Conservation (phyloP, 1,139 yeast species). For the Tardiomyces depauwii region DNA sequence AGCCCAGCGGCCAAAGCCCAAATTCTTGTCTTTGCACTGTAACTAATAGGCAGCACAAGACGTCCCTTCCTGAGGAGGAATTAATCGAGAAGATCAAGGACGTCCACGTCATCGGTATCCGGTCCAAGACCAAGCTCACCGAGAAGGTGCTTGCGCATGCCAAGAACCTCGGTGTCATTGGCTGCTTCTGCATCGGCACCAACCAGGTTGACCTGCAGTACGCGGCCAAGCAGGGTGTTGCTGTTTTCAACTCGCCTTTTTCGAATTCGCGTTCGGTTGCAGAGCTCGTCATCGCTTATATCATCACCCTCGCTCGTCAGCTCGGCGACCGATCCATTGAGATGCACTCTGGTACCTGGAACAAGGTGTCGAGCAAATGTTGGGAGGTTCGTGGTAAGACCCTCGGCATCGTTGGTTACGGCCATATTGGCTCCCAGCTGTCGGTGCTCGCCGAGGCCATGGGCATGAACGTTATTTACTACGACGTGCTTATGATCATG, state of each 20-base stretch:
- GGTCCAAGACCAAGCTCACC: constrained; percentile 90
- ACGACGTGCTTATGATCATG: constrained; percentile 90
- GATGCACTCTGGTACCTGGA: constrained; percentile 96
- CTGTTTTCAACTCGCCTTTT: constrained; percentile 98
- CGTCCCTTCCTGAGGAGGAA: constrained; percentile 86
- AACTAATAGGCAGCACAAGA: constrained; percentile 58
- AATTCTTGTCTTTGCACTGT: no score
- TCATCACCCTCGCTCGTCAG: constrained; percentile 90
- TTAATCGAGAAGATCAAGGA: constrained; percentile 86
- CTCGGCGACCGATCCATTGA: constrained; percentile 95
- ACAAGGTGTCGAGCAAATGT: constrained; percentile 87
- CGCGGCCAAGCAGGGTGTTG: constrained; percentile 90
- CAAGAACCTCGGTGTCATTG: constrained; percentile 78
- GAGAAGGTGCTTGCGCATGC: constrained; percentile 74
- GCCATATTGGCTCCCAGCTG: constrained; percentile 96
- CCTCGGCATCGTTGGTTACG: constrained; percentile 93
- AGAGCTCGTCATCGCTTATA: constrained; percentile 92
- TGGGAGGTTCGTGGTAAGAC: constrained; percentile 99
- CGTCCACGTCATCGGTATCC: constrained; percentile 94
- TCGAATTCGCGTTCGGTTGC: constrained; percentile 98
- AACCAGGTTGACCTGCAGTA: constrained; percentile 90
- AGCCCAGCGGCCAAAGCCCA: no score
- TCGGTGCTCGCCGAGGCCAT: constrained; percentile 94
- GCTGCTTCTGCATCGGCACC: constrained; percentile 99
- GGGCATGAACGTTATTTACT: constrained; percentile 95